Percentiles rank a stretch among this genome's conserved stretches.
These are phyloP conservation scores for Serendipita sp. DNA, from an alignment of 768 basidiomycete genomes.

Conservation along the genomic window DNA sequence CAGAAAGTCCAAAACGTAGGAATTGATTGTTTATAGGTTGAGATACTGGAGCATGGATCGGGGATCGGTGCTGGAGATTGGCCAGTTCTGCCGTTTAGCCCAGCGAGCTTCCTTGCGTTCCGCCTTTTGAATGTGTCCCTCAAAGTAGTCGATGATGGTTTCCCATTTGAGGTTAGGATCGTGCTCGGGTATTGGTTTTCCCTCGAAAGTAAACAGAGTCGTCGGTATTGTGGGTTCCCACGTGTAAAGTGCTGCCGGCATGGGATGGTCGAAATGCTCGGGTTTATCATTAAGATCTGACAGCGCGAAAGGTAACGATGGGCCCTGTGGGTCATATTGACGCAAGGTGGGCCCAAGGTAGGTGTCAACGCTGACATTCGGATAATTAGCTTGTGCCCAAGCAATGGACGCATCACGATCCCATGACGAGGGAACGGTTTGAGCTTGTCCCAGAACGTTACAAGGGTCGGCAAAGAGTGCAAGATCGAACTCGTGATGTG, in stretches of 20 bases:
- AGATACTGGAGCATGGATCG: background rate
- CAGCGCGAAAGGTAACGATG: background rate
- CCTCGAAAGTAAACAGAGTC: background rate
- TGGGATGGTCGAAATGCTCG: background rate
- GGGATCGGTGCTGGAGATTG: background rate
- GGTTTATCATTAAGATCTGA: background rate
- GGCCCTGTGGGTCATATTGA: constrained; percentile 2
- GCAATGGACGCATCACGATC: background rate
- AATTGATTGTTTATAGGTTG: background rate
- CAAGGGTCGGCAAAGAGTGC: background rate
- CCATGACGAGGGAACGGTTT: background rate
- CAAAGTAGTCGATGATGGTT: background rate
- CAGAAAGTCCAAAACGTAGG: background rate
- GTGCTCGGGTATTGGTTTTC: background rate
- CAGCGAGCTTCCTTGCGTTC: background rate
- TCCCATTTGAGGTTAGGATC: background rate
- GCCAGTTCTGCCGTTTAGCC: background rate
- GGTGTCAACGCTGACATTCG: background rate
- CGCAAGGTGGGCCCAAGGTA: background rate
- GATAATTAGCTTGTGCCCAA: background rate
- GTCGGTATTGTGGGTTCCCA: background rate
- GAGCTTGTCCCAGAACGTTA: background rate
- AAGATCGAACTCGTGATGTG: background rate
- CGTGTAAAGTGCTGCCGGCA: background rate
- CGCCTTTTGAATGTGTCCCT: background rate